A percentile compares a stretch with the other conserved stretches of the same genome.
These are phyloP conservation scores for Tetrahymena thermophila DNA, from an alignment of 73 alveolate genomes.

Conservation along the genomic window DNA sequence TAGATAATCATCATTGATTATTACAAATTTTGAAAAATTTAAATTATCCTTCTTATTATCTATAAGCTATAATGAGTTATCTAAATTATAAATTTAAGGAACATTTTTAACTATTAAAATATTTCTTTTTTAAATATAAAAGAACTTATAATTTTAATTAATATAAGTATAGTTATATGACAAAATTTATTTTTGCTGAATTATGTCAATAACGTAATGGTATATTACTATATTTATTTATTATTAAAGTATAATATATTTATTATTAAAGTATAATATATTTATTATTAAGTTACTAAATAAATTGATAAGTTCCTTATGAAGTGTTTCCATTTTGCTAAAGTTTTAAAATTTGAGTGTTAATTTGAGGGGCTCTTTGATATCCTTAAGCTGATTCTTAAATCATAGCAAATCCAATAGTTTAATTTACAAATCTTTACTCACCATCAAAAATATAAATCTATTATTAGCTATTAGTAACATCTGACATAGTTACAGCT, in stretches of 20 bases:
- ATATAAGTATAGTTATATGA: not conserved
- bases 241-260: too few relatives aligned
- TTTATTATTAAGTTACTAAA: too few relatives aligned
- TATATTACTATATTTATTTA: too few relatives aligned
- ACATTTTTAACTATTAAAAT: too few relatives aligned
- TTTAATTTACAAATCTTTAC: too few relatives aligned
- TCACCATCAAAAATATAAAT: not conserved
- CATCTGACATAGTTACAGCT: not conserved
- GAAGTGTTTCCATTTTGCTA: not conserved
- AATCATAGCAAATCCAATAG: not conserved
- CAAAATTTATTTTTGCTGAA: too few relatives aligned
- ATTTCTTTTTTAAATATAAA: too few relatives aligned
- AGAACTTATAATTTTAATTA: not conserved
- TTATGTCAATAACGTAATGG: not conserved
- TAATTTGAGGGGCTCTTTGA: not conserved
- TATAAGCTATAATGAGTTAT: too few relatives aligned
- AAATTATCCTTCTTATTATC: too few relatives aligned
- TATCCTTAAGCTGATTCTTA: too few relatives aligned
- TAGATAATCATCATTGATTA: not conserved
- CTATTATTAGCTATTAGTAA: too few relatives aligned
- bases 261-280: not conserved
- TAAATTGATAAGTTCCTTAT: not conserved
- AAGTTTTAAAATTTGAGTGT: not conserved
- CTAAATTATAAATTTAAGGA: not conserved
- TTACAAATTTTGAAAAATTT: too few relatives aligned